Base-by-base conservation (phyloP, 2,329 filamentous ascomycete genomes). In the Capronia americana region DNA sequence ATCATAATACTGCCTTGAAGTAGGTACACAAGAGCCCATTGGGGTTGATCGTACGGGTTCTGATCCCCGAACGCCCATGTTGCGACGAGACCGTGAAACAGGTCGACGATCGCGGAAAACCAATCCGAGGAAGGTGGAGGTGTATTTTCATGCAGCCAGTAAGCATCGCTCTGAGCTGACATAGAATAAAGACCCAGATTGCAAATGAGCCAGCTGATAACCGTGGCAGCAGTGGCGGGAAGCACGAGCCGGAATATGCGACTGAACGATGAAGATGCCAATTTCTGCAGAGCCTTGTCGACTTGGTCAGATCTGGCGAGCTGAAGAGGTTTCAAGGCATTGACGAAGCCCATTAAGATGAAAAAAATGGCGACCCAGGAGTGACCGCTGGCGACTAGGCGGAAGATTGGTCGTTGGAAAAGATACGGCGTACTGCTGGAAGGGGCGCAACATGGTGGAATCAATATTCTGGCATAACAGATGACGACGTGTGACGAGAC, bases 341-440 rank as follows among this genome's bases (percentile, higher is more conserved):
- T 88, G 59, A 88, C 87, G 72, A 88, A 89, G 64, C 87, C 87
- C 24, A 87, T 87, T 46, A 89, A 86, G 55, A 90, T 81, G 72
- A 88, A 84, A 76, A 90, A 90, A 69, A 90, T 86, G 14, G 87
- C 84, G 2, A 90, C 88, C 75, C 88, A 88, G 54, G 87, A 85
- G 17, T 88, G 83, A 24, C 88, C 87, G 72, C 87, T 86, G 57
- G 84, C 80, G 46, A 85, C 79, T 56, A 89, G 82, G 63, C 87
- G 85, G 65, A 89, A 77, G 71, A 86, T 85, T 14, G 87, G 87
- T 48, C 82, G 79, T 75, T 89, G 87, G 66, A 88, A 81, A 32
- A 87, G 69, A 57, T 81, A 79, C 4, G 85, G 82, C 10, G 20
- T 57, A 5, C 24, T 44, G 34, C 60, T 65, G 34, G 55, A 60